phyloP scores from a whole-genome alignment of 2,329 filamentous ascomycete species.

The Xylaria sp. region DNA sequence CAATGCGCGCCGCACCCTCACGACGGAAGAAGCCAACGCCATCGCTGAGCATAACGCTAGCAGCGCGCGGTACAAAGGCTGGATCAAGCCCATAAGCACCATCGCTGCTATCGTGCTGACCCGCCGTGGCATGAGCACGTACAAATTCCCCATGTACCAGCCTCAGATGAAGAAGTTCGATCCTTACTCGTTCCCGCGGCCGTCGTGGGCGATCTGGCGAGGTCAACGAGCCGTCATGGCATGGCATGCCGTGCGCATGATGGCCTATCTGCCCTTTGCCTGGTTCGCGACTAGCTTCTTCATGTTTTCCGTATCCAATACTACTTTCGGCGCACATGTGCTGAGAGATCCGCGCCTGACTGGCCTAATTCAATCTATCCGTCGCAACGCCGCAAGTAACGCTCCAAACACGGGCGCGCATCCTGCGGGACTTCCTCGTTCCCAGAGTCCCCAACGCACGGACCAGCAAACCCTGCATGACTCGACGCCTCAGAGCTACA shows the following conservation, averaged over 20 bases:
- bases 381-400: slow-evolving; percentile 16
- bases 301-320: slow-evolving; percentile 30
- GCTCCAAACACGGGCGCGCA: slow-evolving; percentile 5
- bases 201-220: slow-evolving; percentile 21
- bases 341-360: slow-evolving; percentile 30
- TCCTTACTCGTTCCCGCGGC: slow-evolving; percentile 31
- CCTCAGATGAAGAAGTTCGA: slow-evolving; percentile 32
- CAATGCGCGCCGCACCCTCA: slow-evolving; percentile 22
- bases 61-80: slow-evolving; percentile 31
- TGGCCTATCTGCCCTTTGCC: slow-evolving; percentile 30
- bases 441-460: neutral
- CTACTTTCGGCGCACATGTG: slow-evolving; percentile 21
- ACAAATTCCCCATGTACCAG: slow-evolving; percentile 39
- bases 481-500: slow-evolving; percentile 2
- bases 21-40: slow-evolving; percentile 27
- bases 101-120: slow-evolving; percentile 26
- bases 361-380: slow-evolving; percentile 15
- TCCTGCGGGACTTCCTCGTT: neutral
- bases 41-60: slow-evolving; percentile 22
- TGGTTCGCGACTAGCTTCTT: slow-evolving; percentile 28
- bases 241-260: slow-evolving; percentile 38
- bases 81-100: slow-evolving; percentile 26
- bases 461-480: neutral
- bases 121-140: slow-evolving; percentile 30
- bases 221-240: slow-evolving; percentile 25